phyloP scores from a whole-genome alignment of 1,284 basidiomycete species.

The Ceratobasidium sp. region DNA sequence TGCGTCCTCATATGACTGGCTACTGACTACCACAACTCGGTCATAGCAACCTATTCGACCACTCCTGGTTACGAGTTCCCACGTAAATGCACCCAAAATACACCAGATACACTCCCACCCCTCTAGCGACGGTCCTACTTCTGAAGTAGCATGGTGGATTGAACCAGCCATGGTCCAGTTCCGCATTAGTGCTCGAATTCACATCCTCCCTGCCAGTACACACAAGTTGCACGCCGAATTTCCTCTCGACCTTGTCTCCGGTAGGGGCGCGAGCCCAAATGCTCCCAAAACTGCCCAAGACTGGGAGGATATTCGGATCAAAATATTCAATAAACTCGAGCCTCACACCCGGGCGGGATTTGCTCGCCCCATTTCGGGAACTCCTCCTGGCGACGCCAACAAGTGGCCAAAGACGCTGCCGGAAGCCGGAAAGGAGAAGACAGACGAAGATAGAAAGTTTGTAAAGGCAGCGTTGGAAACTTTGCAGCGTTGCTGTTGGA shows the following conservation, averaged over 20 bases:
- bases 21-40: not conserved
- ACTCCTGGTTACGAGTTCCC: constrained; percentile 41
- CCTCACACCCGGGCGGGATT: constrained; percentile 40
- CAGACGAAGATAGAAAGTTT: constrained; percentile 37
- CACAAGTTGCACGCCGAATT: constrained; percentile 37
- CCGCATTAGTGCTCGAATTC: constrained; percentile 38
- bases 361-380: constrained; percentile 39
- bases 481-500: constrained; percentile 41
- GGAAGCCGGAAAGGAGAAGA: constrained; percentile 27
- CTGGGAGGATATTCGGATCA: constrained; percentile 40
- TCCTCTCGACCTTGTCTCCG: constrained; percentile 21
- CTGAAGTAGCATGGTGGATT: constrained; percentile 42
- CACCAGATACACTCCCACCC: constrained; percentile 30
- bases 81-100: constrained; percentile 41
- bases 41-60: constrained; percentile 24
- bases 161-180: constrained; percentile 39
- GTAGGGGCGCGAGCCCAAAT: constrained; percentile 4
- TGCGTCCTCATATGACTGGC: too few relatives aligned
- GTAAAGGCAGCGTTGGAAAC: constrained; percentile 37
- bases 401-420: constrained; percentile 40
- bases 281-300: constrained; percentile 9
- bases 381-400: constrained; percentile 39
- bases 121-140: constrained; percentile 20
- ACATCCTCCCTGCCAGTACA: constrained; percentile 38
- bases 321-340: constrained; percentile 39